A percentile compares a stretch with the other conserved stretches of the same genome.
Conservation (phyloP, 176 grass and related monocot genomes). For the Triticum aestivum region IWGSC_CS_RefSeq_v2.1 NC_057806.1:577606365-577606864, state of each 20-base stretch:
- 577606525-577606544: conserved; percentile 86
- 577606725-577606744: conserved; percentile 52
- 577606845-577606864: conserved; percentile 54
- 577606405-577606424: conserved; percentile 59
- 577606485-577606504: conserved; percentile 47
- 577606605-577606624: conserved; percentile 19
- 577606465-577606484: conserved; percentile 42
- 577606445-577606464: conserved; percentile 51
- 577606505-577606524: conserved; percentile 53
- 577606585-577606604: conserved; percentile 65
- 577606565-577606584: conserved; percentile 38
- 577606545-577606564: conserved; percentile 48
- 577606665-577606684: conserved; percentile 31
- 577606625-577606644: conserved; percentile 55
- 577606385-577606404: conserved; percentile 72
- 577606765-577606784: conserved; percentile 32
- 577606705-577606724: conserved; percentile 65
- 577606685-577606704: conserved; percentile 69
- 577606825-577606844: conserved; percentile 62
- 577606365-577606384: conserved; percentile 57
- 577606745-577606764: conserved; percentile 75
- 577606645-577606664: conserved; percentile 49
- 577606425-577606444: conserved; percentile 62
- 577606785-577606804: conserved; percentile 43
- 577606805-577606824: conserved; percentile 37